A percentile compares a stretch with the other conserved stretches of the same genome.
These are phyloP conservation scores for Stereocaulon alpinum DNA, from an alignment of 495 filamentous ascomycete genomes.

Conservation along the genomic window DNA sequence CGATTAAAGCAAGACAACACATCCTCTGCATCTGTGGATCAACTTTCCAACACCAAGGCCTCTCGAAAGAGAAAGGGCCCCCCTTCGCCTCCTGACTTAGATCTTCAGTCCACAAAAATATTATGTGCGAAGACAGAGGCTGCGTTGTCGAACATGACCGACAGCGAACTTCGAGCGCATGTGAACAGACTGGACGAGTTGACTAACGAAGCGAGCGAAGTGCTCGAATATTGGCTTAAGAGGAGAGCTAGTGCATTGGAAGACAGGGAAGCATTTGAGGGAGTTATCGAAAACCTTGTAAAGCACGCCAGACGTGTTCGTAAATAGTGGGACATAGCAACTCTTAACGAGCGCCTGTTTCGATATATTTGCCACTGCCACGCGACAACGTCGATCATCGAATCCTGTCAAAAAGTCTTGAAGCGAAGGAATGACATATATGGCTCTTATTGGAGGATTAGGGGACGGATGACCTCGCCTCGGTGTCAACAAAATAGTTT, in stretches of 20 bases:
- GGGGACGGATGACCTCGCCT: not conserved
- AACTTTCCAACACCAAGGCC: slow-evolving; percentile 28
- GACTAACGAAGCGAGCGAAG: slow-evolving; percentile 56
- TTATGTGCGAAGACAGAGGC: slow-evolving; percentile 75
- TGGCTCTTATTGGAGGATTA: slow-evolving; percentile 2
- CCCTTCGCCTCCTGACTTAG: slow-evolving; percentile 60
- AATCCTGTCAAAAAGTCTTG: not conserved
- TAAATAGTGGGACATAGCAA: slow-evolving; percentile 37
- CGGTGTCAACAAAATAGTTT: no score
- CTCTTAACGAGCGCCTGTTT: not conserved
- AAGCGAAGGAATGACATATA: not conserved
- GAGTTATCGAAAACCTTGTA: slow-evolving; percentile 95
- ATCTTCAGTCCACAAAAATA: slow-evolving; percentile 66
- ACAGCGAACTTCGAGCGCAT: slow-evolving; percentile 63
- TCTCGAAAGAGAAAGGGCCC: slow-evolving; percentile 45
- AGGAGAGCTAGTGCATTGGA: slow-evolving; percentile 70
- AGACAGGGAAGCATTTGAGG: slow-evolving; percentile 93
- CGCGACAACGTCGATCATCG: not conserved
- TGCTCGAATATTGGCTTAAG: slow-evolving; percentile 84
- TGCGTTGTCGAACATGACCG: slow-evolving; percentile 64
- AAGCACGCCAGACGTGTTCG: slow-evolving; percentile 84
- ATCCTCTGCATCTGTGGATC: slow-evolving; percentile 46
- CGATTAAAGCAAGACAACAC: slow-evolving; percentile 46
- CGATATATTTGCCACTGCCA: not conserved
- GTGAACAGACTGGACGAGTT: slow-evolving; percentile 59